These are phyloP conservation scores for Pisolithus microcarpus DNA, from an alignment of 768 basidiomycete genomes.

Conservation along the genomic window DNA sequence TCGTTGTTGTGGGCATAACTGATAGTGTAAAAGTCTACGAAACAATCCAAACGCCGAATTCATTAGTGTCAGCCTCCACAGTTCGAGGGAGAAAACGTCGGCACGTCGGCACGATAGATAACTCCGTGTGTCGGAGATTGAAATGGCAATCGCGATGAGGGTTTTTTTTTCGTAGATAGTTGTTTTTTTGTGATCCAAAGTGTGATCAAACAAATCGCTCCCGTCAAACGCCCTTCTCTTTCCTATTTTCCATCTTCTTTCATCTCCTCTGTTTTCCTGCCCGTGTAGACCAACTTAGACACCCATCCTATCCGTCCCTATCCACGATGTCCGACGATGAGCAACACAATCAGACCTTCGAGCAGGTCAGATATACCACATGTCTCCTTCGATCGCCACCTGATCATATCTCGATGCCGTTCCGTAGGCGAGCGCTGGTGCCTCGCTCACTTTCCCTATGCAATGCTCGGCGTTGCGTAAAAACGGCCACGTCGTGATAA, in stretches of 20 bases:
- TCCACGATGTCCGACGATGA: slow-evolving; percentile 84
- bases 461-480: slow-evolving; percentile 96
- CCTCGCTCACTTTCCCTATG: slow-evolving; percentile 76
- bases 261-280: slow-evolving; percentile 16
- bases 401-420: slow-evolving; percentile 14
- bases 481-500: slow-evolving; percentile 94
- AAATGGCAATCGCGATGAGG: slow-evolving; percentile 28
- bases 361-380: slow-evolving; percentile 47
- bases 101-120: neutral
- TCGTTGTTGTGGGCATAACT: too few species aligned
- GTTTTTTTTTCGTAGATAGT: slow-evolving; percentile 13
- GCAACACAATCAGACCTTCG: slow-evolving; percentile 78
- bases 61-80: neutral
- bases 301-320: slow-evolving; percentile 10
- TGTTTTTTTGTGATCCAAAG: neutral
- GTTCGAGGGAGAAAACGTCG: neutral
- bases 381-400: slow-evolving; percentile 5
- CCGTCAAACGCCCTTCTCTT: slow-evolving; percentile 16
- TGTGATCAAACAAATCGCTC: slow-evolving; percentile 4
- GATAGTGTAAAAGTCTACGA: too few species aligned
- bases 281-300: slow-evolving; percentile 16
- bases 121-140: slow-evolving; percentile 31
- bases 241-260: slow-evolving; percentile 22
- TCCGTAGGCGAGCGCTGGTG: slow-evolving; percentile 59
- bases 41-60: too few species aligned